phyloP scores from a whole-genome alignment of 1,284 basidiomycete species.

The Fomes fomentarius region DNA sequence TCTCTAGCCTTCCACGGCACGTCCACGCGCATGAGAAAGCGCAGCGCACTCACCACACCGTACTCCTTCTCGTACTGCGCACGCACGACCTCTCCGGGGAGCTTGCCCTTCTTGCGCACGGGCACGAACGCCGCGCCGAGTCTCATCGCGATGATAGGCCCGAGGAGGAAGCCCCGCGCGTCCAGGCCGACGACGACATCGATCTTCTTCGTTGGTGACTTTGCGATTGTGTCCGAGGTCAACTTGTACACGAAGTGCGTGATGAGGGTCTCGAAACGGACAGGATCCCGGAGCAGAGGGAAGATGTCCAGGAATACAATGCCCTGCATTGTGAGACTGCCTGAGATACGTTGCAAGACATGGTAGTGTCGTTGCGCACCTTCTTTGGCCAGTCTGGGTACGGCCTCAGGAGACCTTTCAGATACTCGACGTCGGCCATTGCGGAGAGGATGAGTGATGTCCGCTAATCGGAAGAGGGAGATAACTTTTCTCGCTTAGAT shows the following conservation, averaged over 20 bases:
- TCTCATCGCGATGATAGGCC: slow-evolving; percentile 89
- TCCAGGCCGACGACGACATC: slow-evolving; percentile 97
- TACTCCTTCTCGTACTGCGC: slow-evolving; percentile 95
- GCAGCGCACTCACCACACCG: slow-evolving; percentile 56
- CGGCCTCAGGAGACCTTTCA: slow-evolving; percentile 68
- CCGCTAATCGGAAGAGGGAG: not conserved
- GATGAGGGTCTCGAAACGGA: slow-evolving; percentile 89
- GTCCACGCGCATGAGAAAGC: not conserved
- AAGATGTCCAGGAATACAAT: slow-evolving; percentile 90
- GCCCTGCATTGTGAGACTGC: slow-evolving; percentile 48
- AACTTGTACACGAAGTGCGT: slow-evolving; percentile 90
- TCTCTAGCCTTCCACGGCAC: not conserved
- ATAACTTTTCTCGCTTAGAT: slow-evolving; percentile 8
- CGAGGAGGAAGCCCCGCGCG: slow-evolving; percentile 95
- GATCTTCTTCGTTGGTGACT: slow-evolving; percentile 69
- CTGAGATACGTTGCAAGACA: not conserved
- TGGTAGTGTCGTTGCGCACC: slow-evolving; percentile 44
- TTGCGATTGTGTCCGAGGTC: slow-evolving; percentile 74
- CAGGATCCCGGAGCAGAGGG: slow-evolving; percentile 83
- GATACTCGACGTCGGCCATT: slow-evolving; percentile 80
- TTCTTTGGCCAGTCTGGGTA: slow-evolving; percentile 90
- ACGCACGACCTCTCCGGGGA: slow-evolving; percentile 84
- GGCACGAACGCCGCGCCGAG: slow-evolving; percentile 96
- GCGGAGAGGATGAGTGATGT: not conserved
- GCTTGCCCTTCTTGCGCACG: slow-evolving; percentile 92